Evolutionary conservation across 129 eudicot species (phyloP), one percentile per base, ranked within the genome.

Genomic region (Deinandra increscens): DNA sequence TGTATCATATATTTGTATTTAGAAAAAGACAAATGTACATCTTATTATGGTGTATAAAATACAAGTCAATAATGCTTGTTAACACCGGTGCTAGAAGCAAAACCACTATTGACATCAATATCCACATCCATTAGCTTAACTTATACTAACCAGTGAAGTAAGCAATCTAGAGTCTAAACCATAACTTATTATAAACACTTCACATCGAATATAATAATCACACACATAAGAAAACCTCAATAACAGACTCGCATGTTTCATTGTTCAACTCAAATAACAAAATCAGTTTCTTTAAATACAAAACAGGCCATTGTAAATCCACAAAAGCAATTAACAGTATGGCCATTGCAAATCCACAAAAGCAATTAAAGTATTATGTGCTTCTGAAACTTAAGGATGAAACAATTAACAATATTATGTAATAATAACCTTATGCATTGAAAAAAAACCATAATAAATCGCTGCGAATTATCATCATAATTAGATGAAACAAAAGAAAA

Each of bases 201-300:
- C 63, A 56, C 63, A 56, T 56, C 39, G 39, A 56, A 64, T 42
- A 22, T 10, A 39, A 74, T 62, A 42, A 73, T 20, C 49, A 42
- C 58, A 65, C 59, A 26, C 9, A 63, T 50, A 64, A 26, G 22
- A 22, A 74, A 51, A 26, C 65, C 59, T 2, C n/a, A 64, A 38
- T 39, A 10, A n/a, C 41, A 15, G 10, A 74, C 22, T n/a, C n/a
- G n/a, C n/a, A n/a, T n/a, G n/a, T n/a, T 37, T 44, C 22, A 61
- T 61, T 10, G 22, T 22, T 13, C 4, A 6, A 41, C 26, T 6
- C 29, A 10, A 56, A 41, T 17, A 4, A 68, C 36, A 68, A 36
- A 3, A 53, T 11, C 29, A 6, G 15, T 39, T 63, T 64, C 53
- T 64, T 41, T 23, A 66, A 29, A 13, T 1, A 59, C 41, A 59